Conservation (phyloP, 257 asterid genomes). For the Cordia subcordata region DNA sequence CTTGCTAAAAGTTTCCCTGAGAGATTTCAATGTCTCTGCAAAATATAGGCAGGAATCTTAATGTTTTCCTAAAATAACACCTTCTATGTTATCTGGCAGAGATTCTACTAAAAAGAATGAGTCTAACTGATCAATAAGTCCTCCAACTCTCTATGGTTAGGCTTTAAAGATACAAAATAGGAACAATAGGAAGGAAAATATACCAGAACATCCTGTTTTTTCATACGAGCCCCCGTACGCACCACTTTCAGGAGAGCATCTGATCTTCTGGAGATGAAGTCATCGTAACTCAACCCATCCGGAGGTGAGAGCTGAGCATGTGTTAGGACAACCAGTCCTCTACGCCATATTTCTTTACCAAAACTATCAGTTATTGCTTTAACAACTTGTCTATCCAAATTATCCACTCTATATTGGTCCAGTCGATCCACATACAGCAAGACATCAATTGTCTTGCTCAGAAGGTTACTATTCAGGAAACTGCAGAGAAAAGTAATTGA, state of each 20-base stretch:
- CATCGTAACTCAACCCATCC: conserved; percentile 83
- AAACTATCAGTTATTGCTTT: conserved; percentile 81
- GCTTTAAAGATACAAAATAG: too few relatives aligned
- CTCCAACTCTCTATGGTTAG: too few relatives aligned
- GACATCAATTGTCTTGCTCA: conserved; percentile 89
- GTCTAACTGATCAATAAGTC: too few relatives aligned
- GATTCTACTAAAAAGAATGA: too few relatives aligned
- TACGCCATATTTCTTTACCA: conserved; percentile 81
- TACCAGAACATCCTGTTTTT: conserved; percentile 59
- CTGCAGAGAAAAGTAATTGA: not conserved
- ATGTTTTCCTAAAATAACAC: too few relatives aligned
- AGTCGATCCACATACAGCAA: conserved; percentile 96
- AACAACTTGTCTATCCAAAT: conserved; percentile 82
- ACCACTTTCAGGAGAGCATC: conserved; percentile 80
- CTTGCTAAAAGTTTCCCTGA: too few relatives aligned
- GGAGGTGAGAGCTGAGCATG: conserved; percentile 99
- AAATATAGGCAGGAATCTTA: too few relatives aligned
- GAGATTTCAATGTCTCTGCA: too few relatives aligned
- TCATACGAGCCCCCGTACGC: conserved; percentile 65
- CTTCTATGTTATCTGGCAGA: too few relatives aligned
- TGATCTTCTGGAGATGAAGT: conserved; percentile 75
- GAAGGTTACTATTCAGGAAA: conserved; percentile 63
- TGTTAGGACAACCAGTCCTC: conserved; percentile 76
- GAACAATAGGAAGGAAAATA: conserved; percentile 5
- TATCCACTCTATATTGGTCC: conserved; percentile 96